phyloP scores from a whole-genome alignment of 2,329 filamentous ascomycete species.

The Neocucurbitaria cava region DNA sequence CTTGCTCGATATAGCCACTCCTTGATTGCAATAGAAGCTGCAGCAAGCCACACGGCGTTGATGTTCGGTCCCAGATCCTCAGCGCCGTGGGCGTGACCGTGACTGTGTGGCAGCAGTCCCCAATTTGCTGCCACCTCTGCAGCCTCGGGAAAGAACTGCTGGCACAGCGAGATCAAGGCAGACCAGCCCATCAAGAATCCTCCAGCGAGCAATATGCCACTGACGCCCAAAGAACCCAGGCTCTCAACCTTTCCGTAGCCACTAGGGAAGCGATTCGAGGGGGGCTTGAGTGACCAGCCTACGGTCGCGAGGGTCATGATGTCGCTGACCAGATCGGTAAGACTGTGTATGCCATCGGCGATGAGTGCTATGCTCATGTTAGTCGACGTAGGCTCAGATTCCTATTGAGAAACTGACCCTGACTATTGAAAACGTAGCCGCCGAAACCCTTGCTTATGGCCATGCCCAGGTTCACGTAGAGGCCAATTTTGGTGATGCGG shows the following conservation, averaged over 20 bases:
- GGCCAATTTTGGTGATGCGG: slow-evolving; percentile 87
- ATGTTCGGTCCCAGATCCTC: slow-evolving; percentile 77
- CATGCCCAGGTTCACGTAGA: slow-evolving; percentile 92
- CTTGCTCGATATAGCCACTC: slow-evolving; percentile 97
- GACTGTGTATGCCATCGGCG: slow-evolving; percentile 92
- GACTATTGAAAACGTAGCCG: slow-evolving; percentile 93
- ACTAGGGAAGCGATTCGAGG: slow-evolving; percentile 81
- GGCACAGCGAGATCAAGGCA: slow-evolving; percentile 65
- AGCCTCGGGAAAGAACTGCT: slow-evolving; percentile 58
- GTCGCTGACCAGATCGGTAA: slow-evolving; percentile 95
- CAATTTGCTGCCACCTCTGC: slow-evolving; percentile 52
- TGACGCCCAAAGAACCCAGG: slow-evolving; percentile 90
- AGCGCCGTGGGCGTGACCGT: slow-evolving; percentile 67
- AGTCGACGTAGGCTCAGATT: slow-evolving; percentile 12
- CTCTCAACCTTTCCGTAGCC: slow-evolving; percentile 99
- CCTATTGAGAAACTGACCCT: slow-evolving; percentile 53
- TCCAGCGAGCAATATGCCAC: slow-evolving; percentile 85
- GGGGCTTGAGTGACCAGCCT: slow-evolving; percentile 87
- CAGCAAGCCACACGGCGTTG: slow-evolving; percentile 93
- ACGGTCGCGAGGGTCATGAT: slow-evolving; percentile 93
- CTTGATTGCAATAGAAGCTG: slow-evolving; percentile 87
- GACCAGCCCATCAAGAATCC: slow-evolving; percentile 86
- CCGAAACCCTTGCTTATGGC: slow-evolving; percentile 91
- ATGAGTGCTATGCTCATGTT: slow-evolving; percentile 67
- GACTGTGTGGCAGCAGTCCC: slow-evolving; percentile 60